Evolutionary conservation across 169 alveolate genomes (phyloP).

Genomic region (Cryptosporidium bovis): DNA sequence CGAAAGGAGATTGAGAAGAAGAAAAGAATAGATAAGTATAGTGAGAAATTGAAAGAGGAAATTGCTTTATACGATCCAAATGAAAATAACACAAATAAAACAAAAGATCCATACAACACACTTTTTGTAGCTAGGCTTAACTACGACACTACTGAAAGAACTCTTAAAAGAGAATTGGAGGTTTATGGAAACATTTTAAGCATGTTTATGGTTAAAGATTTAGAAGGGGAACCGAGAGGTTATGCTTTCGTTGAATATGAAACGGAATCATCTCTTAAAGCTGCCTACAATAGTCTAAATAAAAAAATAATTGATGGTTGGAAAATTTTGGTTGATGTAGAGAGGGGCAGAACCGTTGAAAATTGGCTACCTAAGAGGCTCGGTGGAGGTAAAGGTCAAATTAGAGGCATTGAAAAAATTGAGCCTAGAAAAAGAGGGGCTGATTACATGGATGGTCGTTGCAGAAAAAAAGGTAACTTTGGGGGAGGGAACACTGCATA

Average conservation of each 20-base stretch:
- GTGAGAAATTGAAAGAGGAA: neutral
- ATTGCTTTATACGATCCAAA: conserved; percentile 20
- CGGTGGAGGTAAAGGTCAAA: conserved; percentile 88
- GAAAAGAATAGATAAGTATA: conserved; percentile 3
- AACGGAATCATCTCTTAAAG: conserved; percentile 79
- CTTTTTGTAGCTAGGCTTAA: conserved; percentile 83
- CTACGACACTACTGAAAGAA: conserved; percentile 84
- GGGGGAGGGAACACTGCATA: neutral
- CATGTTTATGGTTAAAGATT: conserved; percentile 81
- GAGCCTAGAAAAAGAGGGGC: too few relatives aligned
- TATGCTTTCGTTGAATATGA: conserved; percentile 89
- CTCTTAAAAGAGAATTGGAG: conserved; percentile 83
- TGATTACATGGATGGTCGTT: conserved; percentile 5
- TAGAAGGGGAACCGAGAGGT: conserved; percentile 85
- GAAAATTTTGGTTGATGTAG: conserved; percentile 85
- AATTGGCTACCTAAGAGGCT: conserved; percentile 87
- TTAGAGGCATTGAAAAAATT: conserved; percentile 39
- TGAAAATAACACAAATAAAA: neutral
- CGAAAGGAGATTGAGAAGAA: neutral
- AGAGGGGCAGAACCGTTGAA: conserved; percentile 86
- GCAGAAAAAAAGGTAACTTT: neutral
- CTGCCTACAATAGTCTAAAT: conserved; percentile 82
- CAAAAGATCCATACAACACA: conserved; percentile 85
- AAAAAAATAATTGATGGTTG: conserved; percentile 86
- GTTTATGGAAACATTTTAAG: conserved; percentile 84